Evolutionary conservation across 2,329 filamentous ascomycete genomes (phyloP).

Genomic region (Lecanosticta acicola): DNA sequence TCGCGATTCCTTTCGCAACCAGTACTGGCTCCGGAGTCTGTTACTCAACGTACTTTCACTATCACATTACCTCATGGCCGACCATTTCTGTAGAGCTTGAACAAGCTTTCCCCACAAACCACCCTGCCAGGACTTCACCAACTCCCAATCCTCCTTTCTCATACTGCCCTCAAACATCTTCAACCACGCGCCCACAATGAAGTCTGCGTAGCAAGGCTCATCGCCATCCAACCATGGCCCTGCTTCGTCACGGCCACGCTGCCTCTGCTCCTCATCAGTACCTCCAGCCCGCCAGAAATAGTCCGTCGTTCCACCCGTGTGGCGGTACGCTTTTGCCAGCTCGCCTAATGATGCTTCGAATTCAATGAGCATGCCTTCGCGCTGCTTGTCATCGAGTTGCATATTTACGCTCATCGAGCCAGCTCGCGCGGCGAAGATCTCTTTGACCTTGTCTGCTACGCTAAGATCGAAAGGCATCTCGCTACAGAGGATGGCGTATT

Average conservation of each 20-base stretch:
- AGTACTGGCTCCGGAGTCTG: no score
- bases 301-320: slow-evolving; percentile 30
- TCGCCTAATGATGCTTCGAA: slow-evolving; percentile 41
- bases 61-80: slow-evolving; percentile 24
- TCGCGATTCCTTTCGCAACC: no score
- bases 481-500: slow-evolving; percentile 39
- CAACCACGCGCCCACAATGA: slow-evolving; percentile 55
- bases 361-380: slow-evolving; percentile 36
- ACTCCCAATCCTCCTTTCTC: slow-evolving; percentile 45
- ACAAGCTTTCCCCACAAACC: slow-evolving; percentile 49
- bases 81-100: slow-evolving; percentile 35
- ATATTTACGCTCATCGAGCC: slow-evolving; percentile 35
- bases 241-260: slow-evolving; percentile 16
- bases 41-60: no score
- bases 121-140: slow-evolving; percentile 45
- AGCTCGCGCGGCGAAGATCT: slow-evolving; percentile 46
- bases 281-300: slow-evolving; percentile 18
- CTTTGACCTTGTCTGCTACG: slow-evolving; percentile 41
- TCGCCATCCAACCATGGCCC: slow-evolving; percentile 49
- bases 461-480: slow-evolving; percentile 50
- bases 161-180: slow-evolving; percentile 42
- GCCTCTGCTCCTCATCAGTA: slow-evolving; percentile 15
- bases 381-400: slow-evolving; percentile 33
- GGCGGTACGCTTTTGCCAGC: slow-evolving; percentile 40
- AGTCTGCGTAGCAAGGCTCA: slow-evolving; percentile 48